A percentile compares a stretch with the other conserved stretches of the same genome.
These are phyloP conservation scores for Globisporangium solare DNA, from an alignment of 352 stramenopile genomes.

Conservation along the genomic window DNA sequence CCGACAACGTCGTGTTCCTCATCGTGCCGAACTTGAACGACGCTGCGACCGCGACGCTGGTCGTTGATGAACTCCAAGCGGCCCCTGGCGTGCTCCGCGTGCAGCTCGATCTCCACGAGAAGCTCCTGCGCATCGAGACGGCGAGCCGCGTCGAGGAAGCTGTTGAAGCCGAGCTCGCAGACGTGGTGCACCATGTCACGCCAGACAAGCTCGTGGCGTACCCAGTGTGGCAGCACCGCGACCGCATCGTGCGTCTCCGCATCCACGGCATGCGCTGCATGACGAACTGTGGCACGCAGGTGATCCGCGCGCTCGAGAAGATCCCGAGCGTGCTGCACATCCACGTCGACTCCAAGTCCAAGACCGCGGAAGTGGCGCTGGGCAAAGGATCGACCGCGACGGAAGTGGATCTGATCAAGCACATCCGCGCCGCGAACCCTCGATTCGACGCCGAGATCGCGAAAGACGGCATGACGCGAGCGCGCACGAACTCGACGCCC, in stretches of 20 bases:
- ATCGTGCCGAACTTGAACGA: slow-evolving; percentile 50
- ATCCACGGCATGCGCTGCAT: slow-evolving; percentile 87
- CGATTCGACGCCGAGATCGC: slow-evolving; percentile 70
- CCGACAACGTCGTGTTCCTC: slow-evolving; percentile 70
- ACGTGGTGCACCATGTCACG: slow-evolving; percentile 46
- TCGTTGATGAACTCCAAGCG: slow-evolving; percentile 31
- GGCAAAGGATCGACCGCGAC: slow-evolving; percentile 77
- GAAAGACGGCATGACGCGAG: slow-evolving; percentile 33
- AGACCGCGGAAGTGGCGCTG: slow-evolving; percentile 68
- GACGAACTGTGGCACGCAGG: slow-evolving; percentile 78
- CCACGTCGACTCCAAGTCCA: slow-evolving; percentile 79
- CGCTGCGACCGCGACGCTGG: slow-evolving; percentile 16
- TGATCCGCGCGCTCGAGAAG: slow-evolving; percentile 75
- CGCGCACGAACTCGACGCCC: slow-evolving; percentile 42
- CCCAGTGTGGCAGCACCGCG: slow-evolving; percentile 78
- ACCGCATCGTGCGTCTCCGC: slow-evolving; percentile 68
- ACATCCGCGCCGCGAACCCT: slow-evolving; percentile 65
- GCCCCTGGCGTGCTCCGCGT: slow-evolving; percentile 35
- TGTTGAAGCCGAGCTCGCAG: slow-evolving; percentile 49
- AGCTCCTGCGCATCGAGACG: slow-evolving; percentile 65
- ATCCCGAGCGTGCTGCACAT: slow-evolving; percentile 82
- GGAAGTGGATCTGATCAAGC: slow-evolving; percentile 85
- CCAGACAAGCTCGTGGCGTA: slow-evolving; percentile 52
- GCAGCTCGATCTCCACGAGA: slow-evolving; percentile 58
- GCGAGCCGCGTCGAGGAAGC: slow-evolving; percentile 28